Base-by-base conservation (phyloP, 768 basidiomycete species). In the Agaricus sinodeliciosus region DNA sequence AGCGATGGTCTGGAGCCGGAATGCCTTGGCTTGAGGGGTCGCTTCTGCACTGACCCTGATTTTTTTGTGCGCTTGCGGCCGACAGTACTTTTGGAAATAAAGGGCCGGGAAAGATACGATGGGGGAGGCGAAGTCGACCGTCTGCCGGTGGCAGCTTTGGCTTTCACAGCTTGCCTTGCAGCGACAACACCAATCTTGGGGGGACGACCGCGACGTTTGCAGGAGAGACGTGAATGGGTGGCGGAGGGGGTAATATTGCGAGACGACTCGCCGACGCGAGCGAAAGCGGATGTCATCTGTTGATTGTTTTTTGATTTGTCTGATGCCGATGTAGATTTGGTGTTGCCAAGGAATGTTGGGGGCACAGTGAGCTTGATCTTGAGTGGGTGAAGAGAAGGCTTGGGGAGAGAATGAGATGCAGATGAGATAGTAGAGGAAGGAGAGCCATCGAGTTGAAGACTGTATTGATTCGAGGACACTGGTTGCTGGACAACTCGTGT, bases 311-410 rank as follows among this genome's bases (percentile, higher is more conserved):
- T 64, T 35, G 58, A 60, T 60, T 68, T 73, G 54, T 44, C 56
- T 40, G 49, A 18, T 48, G 49, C n/a, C 9, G 46, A 44, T 50
- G 37, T 35, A 59, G 63, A 57, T 27, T 67, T 69, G 62, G 71
- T 79, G 62, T 70, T 75, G 54, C 62, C 60, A 55, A 79, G 73
- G 58, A 83, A 71, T 56, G 68, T 74, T 44, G 74, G 78, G 13
- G 84, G 84, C 12, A 85, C 72, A 45, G 81, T 82, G 56, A 88
- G 78, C 67, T 81, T 85, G 71, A 88, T 87, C 73, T 88, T 89
- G 62, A 88, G 75, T 4, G 79, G 68, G 1, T 67, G 60, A 51
- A 65, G 59, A 57, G 62, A 59, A 48, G 55, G 49, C 49, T 43
- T 66, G 60, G 59, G 65, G 57, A 60, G 62, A 57, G 57, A 59